Base-by-base conservation (phyloP, 176 grass and related monocot species). In the Oryza australiensis region DNA sequence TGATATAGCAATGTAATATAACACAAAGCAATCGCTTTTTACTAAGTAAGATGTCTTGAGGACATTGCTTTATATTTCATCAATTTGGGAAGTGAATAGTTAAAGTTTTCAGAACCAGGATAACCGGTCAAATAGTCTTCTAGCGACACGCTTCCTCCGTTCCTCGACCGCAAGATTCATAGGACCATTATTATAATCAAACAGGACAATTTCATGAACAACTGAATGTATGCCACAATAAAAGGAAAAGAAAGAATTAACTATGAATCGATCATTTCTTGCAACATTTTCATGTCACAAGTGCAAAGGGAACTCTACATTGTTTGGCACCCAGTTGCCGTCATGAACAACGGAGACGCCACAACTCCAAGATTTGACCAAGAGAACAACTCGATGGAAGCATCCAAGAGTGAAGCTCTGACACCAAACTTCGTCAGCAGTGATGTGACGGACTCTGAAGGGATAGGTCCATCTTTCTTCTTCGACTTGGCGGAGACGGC, bases 151-250 rank as follows among this genome's bases (percentile, higher is more conserved):
- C 30, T 64, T 85, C 18, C 35, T 85, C 18, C 35, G 45, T 29
- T 83, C 51, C 70, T 89, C 82, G 60, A 85, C 42, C 22, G 59
- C 11, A 26, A 80, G 33, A 70, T 24, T 45, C 70, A 86, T 82
- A 18, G 87, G 82, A 65, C 77, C 87, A 70, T 89, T 22, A 70
- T 75, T 85, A 68, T 22, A 37, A 75, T 28, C 11, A 74, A 83
- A 22, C 33, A 77, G 1, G 16, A 64, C 2, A 66, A 38, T 66
- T 49, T 53, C 60, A 82, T 46, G 62, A 22, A 59, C 41, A 88
- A 1, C 1, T 27, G 29, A 43, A 40, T 1, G 73, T 7, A 84
- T 53, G 9, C 51, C 7, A 22, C 28, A 10, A 12, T n/a, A 42
- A 42, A 42, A 42, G 30, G 30, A 2, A 42, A 12, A 12, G 10